These are phyloP conservation scores for Neoboletus brunneissimus DNA, from an alignment of 768 basidiomycete genomes.

Conservation along the genomic window DNA sequence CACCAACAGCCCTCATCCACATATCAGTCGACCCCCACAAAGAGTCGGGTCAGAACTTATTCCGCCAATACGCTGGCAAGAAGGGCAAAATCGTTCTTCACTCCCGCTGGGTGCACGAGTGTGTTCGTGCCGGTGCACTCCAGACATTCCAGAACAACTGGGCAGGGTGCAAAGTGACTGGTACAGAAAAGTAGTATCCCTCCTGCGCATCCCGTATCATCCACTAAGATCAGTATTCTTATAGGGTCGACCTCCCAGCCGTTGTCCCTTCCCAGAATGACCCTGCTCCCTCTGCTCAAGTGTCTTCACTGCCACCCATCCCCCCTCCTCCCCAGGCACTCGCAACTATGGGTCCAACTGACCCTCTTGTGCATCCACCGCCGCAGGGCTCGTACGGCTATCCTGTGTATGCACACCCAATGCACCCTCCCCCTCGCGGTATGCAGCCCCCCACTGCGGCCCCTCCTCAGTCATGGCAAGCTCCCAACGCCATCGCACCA, in stretches of 20 bases:
- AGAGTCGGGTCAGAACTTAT: slow-evolving; percentile 76
- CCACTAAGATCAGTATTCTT: not conserved
- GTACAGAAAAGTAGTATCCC: slow-evolving; percentile 61
- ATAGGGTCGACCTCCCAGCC: slow-evolving; percentile 27
- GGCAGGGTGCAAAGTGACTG: slow-evolving; percentile 79
- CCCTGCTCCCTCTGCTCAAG: slow-evolving; percentile 24
- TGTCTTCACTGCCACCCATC: slow-evolving; percentile 25
- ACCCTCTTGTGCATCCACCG: slow-evolving; percentile 31
- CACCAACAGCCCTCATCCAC: slow-evolving; percentile 3
- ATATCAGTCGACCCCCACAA: slow-evolving; percentile 71
- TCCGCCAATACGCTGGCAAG: slow-evolving; percentile 74
- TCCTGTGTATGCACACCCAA: slow-evolving; percentile 40
- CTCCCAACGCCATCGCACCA: slow-evolving; percentile 56
- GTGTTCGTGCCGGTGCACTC: slow-evolving; percentile 62
- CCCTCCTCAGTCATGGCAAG: slow-evolving; percentile 65
- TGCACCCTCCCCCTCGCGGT: slow-evolving; percentile 37
- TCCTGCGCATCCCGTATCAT: not conserved
- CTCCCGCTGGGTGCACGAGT: slow-evolving; percentile 74
- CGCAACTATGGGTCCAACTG: slow-evolving; percentile 27
- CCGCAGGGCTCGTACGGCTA: slow-evolving; percentile 30
- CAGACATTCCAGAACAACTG: slow-evolving; percentile 76
- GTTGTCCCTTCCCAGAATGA: slow-evolving; percentile 22
- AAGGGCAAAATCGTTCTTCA: slow-evolving; percentile 77
- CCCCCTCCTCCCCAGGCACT: slow-evolving; percentile 29
- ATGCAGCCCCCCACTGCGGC: slow-evolving; percentile 47